Conservation (phyloP, 345 rosid species). For the Alliaria petiolata region DNA sequence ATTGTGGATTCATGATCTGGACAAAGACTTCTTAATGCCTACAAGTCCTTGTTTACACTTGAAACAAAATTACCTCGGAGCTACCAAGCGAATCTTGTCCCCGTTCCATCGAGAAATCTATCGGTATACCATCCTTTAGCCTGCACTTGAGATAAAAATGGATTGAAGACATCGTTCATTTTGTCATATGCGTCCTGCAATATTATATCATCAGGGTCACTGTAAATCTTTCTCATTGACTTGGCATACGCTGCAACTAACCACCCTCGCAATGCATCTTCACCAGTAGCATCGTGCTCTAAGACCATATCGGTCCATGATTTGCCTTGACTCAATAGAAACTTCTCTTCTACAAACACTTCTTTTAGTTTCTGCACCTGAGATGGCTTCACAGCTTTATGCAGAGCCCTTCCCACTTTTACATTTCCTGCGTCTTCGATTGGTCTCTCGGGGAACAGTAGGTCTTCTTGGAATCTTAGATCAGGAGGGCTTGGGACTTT, state of each 20-base stretch:
- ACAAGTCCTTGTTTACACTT: conserved; percentile 4
- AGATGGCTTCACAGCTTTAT: conserved; percentile 65
- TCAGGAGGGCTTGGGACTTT: conserved; percentile 80
- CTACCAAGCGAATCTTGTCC: conserved; percentile 73
- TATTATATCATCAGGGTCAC: conserved; percentile 27
- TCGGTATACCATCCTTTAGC: conserved; percentile 94
- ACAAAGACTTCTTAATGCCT: conserved; percentile 6
- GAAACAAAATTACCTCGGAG: background rate
- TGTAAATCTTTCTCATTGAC: conserved; percentile 36
- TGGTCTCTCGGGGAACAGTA: conserved; percentile 72
- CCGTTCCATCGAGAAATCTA: conserved; percentile 77
- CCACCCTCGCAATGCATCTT: conserved; percentile 97
- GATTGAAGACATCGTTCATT: conserved; percentile 52
- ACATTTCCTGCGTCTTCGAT: conserved; percentile 82
- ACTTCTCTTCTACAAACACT: conserved; percentile 68
- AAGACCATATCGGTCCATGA: conserved; percentile 70
- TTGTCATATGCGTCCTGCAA: conserved; percentile 61
- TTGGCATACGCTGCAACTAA: conserved; percentile 74
- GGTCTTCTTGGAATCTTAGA: conserved; percentile 70
- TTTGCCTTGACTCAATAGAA: conserved; percentile 49
- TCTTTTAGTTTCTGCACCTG: conserved; percentile 51
- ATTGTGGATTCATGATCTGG: conserved; percentile 14
- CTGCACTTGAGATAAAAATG: conserved; percentile 58
- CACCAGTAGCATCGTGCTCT: conserved; percentile 74
- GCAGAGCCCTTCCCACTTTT: conserved; percentile 72